Conservation (phyloP, 805 yeast species). For the Wickerhamiella sorbophila region DNA sequence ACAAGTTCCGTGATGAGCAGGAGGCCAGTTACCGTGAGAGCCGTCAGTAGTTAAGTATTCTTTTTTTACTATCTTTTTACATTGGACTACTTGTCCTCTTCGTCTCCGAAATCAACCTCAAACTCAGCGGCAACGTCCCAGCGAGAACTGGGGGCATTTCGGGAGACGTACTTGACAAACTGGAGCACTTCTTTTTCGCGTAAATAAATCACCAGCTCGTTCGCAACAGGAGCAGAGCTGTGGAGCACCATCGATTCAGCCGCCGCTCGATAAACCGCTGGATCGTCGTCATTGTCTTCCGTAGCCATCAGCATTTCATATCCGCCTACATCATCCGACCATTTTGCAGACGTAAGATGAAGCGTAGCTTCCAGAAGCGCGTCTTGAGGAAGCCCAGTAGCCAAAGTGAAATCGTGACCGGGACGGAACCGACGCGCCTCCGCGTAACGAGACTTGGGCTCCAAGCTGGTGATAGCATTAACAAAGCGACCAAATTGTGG, state of each 20-base stretch:
- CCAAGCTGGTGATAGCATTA: slow-evolving; percentile 41
- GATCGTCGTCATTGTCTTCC: slow-evolving; percentile 46
- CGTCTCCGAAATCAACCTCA: slow-evolving; percentile 44
- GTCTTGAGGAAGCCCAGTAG: slow-evolving; percentile 42
- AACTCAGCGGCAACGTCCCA: slow-evolving; percentile 83
- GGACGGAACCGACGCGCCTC: slow-evolving; percentile 83
- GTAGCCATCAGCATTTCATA: slow-evolving; percentile 74
- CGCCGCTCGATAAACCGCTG: slow-evolving; percentile 61
- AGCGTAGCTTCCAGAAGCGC: slow-evolving; percentile 66
- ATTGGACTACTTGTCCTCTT: slow-evolving; percentile 24
- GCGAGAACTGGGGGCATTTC: slow-evolving; percentile 75
- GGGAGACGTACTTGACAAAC: slow-evolving; percentile 83
- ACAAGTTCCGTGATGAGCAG: slow-evolving; percentile 42
- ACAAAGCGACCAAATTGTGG: slow-evolving; percentile 59
- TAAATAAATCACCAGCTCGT: slow-evolving; percentile 57
- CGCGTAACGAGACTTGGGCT: slow-evolving; percentile 48
- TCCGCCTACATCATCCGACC: slow-evolving; percentile 81
- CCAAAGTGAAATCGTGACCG: slow-evolving; percentile 84
- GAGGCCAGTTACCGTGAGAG: slow-evolving; percentile 26
- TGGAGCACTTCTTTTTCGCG: slow-evolving; percentile 80
- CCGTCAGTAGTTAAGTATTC: not conserved
- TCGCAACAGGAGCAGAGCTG: slow-evolving; percentile 75
- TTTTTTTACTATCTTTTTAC: not conserved
- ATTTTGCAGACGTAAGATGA: slow-evolving; percentile 71
- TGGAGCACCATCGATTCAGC: slow-evolving; percentile 64